Evolutionary conservation across 306 rosid species (phyloP).

Genomic region (Cercis canadensis): DNA sequence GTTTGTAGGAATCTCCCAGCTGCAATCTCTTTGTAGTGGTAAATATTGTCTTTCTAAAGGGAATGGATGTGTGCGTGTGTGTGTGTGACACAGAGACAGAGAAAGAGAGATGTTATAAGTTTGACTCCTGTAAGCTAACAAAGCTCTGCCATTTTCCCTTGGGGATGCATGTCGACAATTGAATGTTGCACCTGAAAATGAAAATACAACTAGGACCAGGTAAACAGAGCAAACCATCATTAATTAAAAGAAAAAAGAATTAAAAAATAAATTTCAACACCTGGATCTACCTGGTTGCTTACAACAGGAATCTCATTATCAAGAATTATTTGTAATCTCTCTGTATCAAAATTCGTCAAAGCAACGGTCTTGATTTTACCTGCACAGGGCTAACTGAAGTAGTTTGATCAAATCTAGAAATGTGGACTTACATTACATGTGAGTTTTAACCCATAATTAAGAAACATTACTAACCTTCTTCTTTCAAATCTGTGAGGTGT

Average conservation of each 20-base stretch:
- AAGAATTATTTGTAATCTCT: constrained; percentile 83
- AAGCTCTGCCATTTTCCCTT: constrained; percentile 89
- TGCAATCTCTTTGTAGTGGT: too few species aligned
- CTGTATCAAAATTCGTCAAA: constrained; percentile 90
- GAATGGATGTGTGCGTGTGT: background rate
- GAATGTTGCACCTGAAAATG: constrained; percentile 86
- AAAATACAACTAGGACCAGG: constrained; percentile 18
- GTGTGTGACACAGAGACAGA: constrained; percentile 11
- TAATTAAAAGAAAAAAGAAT: constrained; percentile 7
- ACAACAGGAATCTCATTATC: constrained; percentile 93
- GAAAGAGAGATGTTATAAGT: constrained; percentile 81
- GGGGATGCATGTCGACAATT: constrained; percentile 93
- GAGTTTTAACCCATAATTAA: background rate
- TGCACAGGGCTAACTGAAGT: constrained; percentile 49
- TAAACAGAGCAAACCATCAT: background rate
- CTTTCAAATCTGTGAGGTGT: constrained; percentile 93
- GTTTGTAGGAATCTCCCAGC: too few species aligned
- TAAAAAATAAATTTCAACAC: constrained; percentile 17
- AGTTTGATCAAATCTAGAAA: constrained; percentile 46
- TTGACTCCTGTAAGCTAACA: constrained; percentile 92
- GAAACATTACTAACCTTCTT: constrained; percentile 62
- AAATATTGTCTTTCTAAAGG: too few species aligned
- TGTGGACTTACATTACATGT: constrained; percentile 5
- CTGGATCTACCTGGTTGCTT: constrained; percentile 83
- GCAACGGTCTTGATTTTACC: constrained; percentile 93